Percentiles rank a stretch among this genome's conserved stretches.
Conservation (phyloP, 1,139 yeast species). For the Wickerhamomyces sp. region DNA sequence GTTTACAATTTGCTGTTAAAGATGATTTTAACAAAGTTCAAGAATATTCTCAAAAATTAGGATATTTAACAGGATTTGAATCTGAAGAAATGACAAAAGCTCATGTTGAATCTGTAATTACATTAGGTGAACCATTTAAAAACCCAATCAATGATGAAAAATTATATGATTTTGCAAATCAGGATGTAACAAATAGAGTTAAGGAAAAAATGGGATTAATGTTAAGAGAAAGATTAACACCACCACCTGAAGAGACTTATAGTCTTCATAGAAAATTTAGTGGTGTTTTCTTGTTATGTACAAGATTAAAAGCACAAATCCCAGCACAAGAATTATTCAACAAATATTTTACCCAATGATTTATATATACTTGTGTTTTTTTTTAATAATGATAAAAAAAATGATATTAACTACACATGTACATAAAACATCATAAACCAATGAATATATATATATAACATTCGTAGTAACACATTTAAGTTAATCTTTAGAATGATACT, state of each 20-base stretch:
- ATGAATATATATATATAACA: background rate
- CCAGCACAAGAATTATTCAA: conserved; percentile 76
- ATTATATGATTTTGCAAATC: conserved; percentile 67
- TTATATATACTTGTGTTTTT: too few relatives aligned
- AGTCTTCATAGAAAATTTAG: conserved; percentile 91
- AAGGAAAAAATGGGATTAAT: conserved; percentile 79
- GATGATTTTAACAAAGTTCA: conserved; percentile 65
- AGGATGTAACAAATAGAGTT: conserved; percentile 91
- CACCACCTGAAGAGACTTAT: conserved; percentile 98
- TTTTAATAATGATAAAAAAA: too few relatives aligned
- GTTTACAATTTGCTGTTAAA: conserved; percentile 72
- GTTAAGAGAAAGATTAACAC: conserved; percentile 88
- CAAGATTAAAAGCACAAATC: conserved; percentile 76
- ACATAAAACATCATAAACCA: too few relatives aligned
- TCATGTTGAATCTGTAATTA: conserved; percentile 86
- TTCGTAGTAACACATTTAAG: background rate
- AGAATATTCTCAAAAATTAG: conserved; percentile 64
- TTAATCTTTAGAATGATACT: conserved; percentile 17
- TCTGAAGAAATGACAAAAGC: conserved; percentile 84
- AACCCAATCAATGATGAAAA: conserved; percentile 37
- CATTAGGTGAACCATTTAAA: conserved; percentile 88
- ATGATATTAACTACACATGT: too few relatives aligned
- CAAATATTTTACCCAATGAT: conserved; percentile 40
- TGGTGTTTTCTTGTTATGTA: conserved; percentile 89
- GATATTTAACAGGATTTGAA: conserved; percentile 90